These are phyloP conservation scores for Trametes meyenii DNA, from an alignment of 768 basidiomycete genomes.

Conservation along the genomic window DNA sequence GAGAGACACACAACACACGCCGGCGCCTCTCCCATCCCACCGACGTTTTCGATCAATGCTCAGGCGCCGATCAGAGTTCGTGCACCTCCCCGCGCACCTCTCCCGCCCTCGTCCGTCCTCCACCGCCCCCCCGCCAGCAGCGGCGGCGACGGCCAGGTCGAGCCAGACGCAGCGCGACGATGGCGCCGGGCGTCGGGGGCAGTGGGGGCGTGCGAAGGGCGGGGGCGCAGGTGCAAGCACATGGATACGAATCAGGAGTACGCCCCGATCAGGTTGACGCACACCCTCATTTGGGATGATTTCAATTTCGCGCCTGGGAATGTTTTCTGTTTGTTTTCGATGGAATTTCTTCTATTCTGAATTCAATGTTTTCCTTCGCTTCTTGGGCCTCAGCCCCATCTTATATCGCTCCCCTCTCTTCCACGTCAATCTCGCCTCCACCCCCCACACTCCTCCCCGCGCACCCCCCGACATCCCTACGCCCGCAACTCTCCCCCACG, in stretches of 20 bases:
- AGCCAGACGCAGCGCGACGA: neutral
- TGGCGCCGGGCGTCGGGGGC: neutral
- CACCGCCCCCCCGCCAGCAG: neutral
- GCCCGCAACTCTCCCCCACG: neutral
- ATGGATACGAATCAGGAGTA: slow-evolving; percentile 27
- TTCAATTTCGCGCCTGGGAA: slow-evolving; percentile 33
- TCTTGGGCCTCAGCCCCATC: slow-evolving; percentile 28
- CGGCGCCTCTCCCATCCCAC: slow-evolving; percentile 15
- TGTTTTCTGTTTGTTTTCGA: slow-evolving; percentile 36
- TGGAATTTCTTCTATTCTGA: slow-evolving; percentile 33
- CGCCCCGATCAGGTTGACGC: slow-evolving; percentile 23
- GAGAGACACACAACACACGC: slow-evolving; percentile 22
- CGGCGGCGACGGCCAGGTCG: neutral
- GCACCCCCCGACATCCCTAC: slow-evolving; percentile 6
- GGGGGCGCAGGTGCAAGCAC: slow-evolving; percentile 11
- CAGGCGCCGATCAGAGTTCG: slow-evolving; percentile 20
- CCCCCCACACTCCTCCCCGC: slow-evolving; percentile 15
- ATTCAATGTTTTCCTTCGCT: slow-evolving; percentile 38
- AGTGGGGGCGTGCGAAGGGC: neutral
- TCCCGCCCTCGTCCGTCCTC: neutral
- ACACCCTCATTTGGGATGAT: slow-evolving; percentile 22
- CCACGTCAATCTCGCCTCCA: slow-evolving; percentile 27
- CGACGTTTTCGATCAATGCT: slow-evolving; percentile 13
- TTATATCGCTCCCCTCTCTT: slow-evolving; percentile 30
- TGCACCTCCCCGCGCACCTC: neutral